These are phyloP conservation scores for Pyrenochaeta sp. DNA, from an alignment of 2,329 filamentous ascomycete species.

Conservation along the genomic window DNA sequence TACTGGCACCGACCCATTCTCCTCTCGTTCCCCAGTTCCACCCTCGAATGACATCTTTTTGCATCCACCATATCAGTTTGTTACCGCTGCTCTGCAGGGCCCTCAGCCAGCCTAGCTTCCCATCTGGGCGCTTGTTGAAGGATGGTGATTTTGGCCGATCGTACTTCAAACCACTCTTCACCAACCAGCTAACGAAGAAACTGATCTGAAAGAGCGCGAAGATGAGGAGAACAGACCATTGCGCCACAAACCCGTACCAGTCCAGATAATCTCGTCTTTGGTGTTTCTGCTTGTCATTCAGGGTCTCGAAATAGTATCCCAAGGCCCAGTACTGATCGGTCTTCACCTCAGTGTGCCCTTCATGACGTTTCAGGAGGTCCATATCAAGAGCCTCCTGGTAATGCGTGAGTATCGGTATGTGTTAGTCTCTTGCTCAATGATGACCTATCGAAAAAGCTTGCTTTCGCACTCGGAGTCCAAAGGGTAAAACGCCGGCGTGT, in stretches of 20 bases:
- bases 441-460: background rate
- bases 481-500: background rate
- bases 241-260: slow-evolving; percentile 63
- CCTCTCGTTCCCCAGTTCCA: slow-evolving; percentile 62
- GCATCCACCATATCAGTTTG: slow-evolving; percentile 54
- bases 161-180: slow-evolving; percentile 34
- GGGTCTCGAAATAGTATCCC: slow-evolving; percentile 63
- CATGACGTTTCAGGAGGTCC: slow-evolving; percentile 28
- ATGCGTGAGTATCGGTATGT: background rate
- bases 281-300: slow-evolving; percentile 59
- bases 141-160: slow-evolving; percentile 54
- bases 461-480: background rate
- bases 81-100: slow-evolving; percentile 34
- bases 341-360: slow-evolving; percentile 34
- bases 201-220: slow-evolving; percentile 54
- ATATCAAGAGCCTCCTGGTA: slow-evolving; percentile 7
- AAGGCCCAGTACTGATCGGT: slow-evolving; percentile 39
- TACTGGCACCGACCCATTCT: slow-evolving; percentile 57
- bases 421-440: background rate
- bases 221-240: slow-evolving; percentile 61
- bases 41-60: slow-evolving; percentile 52
- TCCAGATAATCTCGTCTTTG: slow-evolving; percentile 63
- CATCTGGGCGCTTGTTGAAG: slow-evolving; percentile 43
- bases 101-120: slow-evolving; percentile 32
- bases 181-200: slow-evolving; percentile 47